A percentile compares a stretch with the other conserved stretches of the same genome.
phyloP scores from a whole-genome alignment of 108 stramenopile genomes.

The Fistulifera solaris region DNA sequence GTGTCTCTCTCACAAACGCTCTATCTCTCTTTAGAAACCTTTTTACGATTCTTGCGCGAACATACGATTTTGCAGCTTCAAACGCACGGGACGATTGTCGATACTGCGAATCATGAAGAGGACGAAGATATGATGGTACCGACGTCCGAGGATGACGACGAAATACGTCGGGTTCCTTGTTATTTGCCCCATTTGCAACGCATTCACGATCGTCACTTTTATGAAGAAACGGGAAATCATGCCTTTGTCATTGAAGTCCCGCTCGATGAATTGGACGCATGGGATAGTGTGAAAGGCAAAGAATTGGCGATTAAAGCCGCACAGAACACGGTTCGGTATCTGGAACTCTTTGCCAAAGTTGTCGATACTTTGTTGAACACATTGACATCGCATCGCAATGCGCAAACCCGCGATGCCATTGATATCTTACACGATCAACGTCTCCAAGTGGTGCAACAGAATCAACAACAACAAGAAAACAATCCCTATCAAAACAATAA shows the following conservation, averaged over 20 bases:
- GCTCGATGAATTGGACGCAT: constrained; percentile 49
- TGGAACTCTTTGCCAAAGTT: constrained; percentile 56
- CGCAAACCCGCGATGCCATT: constrained; percentile 40
- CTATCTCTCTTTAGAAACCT: too few relatives aligned
- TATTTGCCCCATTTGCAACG: constrained; percentile 62
- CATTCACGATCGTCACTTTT: constrained; percentile 60
- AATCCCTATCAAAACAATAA: constrained; percentile 17
- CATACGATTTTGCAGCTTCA: constrained; percentile 51
- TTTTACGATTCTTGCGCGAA: constrained; percentile 51
- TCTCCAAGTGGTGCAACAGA: constrained; percentile 43
- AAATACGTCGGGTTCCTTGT: constrained; percentile 48
- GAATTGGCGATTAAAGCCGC: constrained; percentile 59
- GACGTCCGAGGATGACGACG: constrained; percentile 25
- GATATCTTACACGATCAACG: constrained; percentile 79
- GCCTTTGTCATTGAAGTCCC: constrained; percentile 75
- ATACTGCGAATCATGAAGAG: constrained; percentile 7
- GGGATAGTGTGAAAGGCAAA: constrained; percentile 50
- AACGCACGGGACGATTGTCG: constrained; percentile 5
- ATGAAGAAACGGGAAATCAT: constrained; percentile 7
- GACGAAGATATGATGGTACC: constrained; percentile 55
- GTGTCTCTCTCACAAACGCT: too few relatives aligned
- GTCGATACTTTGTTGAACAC: constrained; percentile 43
- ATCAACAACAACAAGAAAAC: constrained; percentile 29
- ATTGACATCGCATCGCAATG: constrained; percentile 7
- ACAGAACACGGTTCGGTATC: constrained; percentile 63